Conservation (phyloP, 768 basidiomycete genomes). For the Terana coerulea region DNA sequence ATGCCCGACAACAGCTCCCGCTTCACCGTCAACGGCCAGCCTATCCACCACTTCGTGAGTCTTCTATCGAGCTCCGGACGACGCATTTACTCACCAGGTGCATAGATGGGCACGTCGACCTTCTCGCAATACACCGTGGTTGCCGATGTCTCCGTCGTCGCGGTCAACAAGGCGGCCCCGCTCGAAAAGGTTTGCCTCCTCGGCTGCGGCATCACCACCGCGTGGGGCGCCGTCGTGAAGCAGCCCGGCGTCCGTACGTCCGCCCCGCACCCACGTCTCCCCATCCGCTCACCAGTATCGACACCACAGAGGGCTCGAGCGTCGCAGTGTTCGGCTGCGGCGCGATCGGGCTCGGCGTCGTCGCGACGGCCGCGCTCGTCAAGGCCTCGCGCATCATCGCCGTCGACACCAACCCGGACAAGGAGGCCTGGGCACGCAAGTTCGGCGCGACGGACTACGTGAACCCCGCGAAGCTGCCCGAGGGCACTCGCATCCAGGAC, state of each 20-base stretch:
- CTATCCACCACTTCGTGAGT: slow-evolving; percentile 88
- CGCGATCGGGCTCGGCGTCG: slow-evolving; percentile 91
- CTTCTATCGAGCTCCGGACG: neutral
- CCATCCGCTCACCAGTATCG: neutral
- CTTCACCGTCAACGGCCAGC: slow-evolving; percentile 86
- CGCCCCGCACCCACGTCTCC: neutral
- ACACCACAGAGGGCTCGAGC: slow-evolving; percentile 62
- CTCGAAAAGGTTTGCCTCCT: slow-evolving; percentile 96
- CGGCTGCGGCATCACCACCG: slow-evolving; percentile 97
- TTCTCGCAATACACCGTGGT: slow-evolving; percentile 99
- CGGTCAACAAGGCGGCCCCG: slow-evolving; percentile 80
- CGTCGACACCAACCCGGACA: slow-evolving; percentile 81
- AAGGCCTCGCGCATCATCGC: slow-evolving; percentile 90
- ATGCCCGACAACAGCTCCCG: slow-evolving; percentile 91
- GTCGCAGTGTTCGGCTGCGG: slow-evolving; percentile 97
- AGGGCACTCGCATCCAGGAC: slow-evolving; percentile 86
- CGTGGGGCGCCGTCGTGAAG: slow-evolving; percentile 94
- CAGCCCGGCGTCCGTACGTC: slow-evolving; percentile 77
- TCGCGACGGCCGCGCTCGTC: slow-evolving; percentile 74
- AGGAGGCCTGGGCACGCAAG: slow-evolving; percentile 85
- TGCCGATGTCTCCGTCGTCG: slow-evolving; percentile 93
- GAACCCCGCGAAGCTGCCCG: slow-evolving; percentile 69
- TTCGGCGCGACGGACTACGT: slow-evolving; percentile 96
- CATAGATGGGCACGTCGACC: slow-evolving; percentile 95
- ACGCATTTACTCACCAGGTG: neutral